Conservation (phyloP, 2,329 filamentous ascomycete genomes). For the Atkinsonella texensis region DNA sequence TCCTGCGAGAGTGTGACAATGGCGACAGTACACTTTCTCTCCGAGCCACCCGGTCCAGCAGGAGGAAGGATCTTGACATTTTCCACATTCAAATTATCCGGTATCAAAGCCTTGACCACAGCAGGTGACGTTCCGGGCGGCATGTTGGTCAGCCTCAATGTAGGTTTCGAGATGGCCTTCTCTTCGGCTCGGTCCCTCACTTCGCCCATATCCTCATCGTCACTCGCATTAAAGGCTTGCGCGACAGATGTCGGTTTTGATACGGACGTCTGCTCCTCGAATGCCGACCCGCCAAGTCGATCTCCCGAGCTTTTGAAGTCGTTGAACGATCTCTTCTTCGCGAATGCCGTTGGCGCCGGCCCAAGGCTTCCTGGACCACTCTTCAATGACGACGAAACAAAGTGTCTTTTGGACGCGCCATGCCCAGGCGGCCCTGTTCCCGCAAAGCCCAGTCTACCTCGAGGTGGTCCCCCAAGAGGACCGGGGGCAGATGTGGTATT, state of each 20-base stretch:
- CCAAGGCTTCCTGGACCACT: slow-evolving; percentile 53
- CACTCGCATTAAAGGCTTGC: slow-evolving; percentile 60
- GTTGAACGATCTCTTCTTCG: slow-evolving; percentile 41
- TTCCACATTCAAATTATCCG: slow-evolving; percentile 52
- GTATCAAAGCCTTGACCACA: slow-evolving; percentile 46
- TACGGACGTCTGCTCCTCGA: slow-evolving; percentile 26
- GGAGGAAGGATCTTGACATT: slow-evolving; percentile 54
- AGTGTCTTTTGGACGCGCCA: slow-evolving; percentile 46
- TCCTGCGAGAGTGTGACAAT: slow-evolving; percentile 73
- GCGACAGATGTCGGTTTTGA: slow-evolving; percentile 43
- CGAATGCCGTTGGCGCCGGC: slow-evolving; percentile 34
- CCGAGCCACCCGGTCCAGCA: slow-evolving; percentile 36
- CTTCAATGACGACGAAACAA: slow-evolving; percentile 41
- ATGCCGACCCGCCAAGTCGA: slow-evolving; percentile 19
- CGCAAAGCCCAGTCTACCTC: slow-evolving; percentile 3
- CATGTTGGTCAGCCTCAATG: slow-evolving; percentile 47
- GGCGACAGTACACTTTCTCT: slow-evolving; percentile 62
- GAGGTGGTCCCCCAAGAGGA: slow-evolving; percentile 13
- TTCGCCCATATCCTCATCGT: slow-evolving; percentile 39
- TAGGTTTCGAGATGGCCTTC: slow-evolving; percentile 49
- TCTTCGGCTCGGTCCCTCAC: slow-evolving; percentile 37
- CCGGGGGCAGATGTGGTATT: background rate
- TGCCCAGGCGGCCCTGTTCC: slow-evolving; percentile 5
- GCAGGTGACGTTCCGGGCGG: slow-evolving; percentile 49
- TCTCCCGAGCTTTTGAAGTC: slow-evolving; percentile 26